phyloP scores from a whole-genome alignment of 352 stramenopile genomes.

The Phytopythium helicoides region DNA sequence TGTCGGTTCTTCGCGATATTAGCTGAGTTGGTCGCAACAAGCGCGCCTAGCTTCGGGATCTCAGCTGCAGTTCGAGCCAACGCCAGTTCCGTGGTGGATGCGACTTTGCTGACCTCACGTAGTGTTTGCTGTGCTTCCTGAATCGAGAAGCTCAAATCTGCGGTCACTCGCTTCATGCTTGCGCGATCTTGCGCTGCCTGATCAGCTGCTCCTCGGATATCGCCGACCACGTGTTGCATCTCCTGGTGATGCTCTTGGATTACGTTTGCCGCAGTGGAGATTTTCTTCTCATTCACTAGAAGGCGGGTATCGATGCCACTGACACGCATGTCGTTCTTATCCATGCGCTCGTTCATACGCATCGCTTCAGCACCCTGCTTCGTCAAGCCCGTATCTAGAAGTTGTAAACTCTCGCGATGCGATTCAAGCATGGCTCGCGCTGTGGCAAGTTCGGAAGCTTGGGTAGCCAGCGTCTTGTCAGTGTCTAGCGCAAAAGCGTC shows the following conservation, averaged over 20 bases:
- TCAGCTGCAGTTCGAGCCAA: constrained; percentile 41
- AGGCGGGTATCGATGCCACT: constrained; percentile 39
- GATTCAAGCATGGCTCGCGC: constrained; percentile 23
- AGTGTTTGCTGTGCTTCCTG: constrained; percentile 53
- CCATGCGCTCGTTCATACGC: constrained; percentile 22
- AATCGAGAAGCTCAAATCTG: constrained; percentile 34
- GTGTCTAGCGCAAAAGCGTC: constrained; percentile 22
- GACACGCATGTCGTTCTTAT: constrained; percentile 28
- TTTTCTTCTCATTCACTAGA: constrained; percentile 43
- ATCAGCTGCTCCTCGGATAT: constrained; percentile 24
- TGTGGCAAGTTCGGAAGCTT: constrained; percentile 21
- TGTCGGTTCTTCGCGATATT: constrained; percentile 49
- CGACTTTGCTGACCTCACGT: constrained; percentile 38
- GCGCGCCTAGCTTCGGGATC: constrained; percentile 46
- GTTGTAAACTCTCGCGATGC: constrained; percentile 30
- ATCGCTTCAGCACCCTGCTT: constrained; percentile 34
- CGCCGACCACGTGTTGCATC: constrained; percentile 22
- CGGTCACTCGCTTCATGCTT: constrained; percentile 29
- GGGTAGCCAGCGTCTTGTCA: constrained; percentile 26
- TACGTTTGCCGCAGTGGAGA: constrained; percentile 18
- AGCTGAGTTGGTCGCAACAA: constrained; percentile 29
- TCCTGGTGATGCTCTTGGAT: constrained; percentile 51
- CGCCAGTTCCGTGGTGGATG: constrained; percentile 34
- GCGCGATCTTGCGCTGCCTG: constrained; percentile 33
- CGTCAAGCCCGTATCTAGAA: constrained; percentile 22